These are phyloP conservation scores for Vickermania ingenoplastis DNA, from an alignment of 208 protist species.

Conservation along the genomic window DNA sequence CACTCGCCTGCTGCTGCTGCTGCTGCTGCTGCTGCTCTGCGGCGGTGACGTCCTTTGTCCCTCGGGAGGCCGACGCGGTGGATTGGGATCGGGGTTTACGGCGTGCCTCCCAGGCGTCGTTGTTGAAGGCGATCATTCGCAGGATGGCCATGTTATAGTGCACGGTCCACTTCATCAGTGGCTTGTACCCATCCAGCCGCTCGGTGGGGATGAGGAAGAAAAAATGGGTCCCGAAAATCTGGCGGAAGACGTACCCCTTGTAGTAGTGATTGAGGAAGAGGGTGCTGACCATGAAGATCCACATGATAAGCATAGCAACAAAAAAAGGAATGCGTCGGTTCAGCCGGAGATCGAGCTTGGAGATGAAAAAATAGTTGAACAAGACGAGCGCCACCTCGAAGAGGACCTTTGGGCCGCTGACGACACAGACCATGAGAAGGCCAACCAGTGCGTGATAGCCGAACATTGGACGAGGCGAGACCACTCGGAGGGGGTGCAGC, in stretches of 20 bases:
- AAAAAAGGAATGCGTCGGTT: constrained; percentile 22
- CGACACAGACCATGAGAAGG: constrained; percentile 18
- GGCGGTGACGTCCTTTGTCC: no score
- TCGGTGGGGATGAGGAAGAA: constrained; percentile 4
- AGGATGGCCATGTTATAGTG: constrained; percentile 69
- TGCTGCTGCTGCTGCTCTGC: constrained; percentile 7
- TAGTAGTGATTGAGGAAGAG: constrained; percentile 35
- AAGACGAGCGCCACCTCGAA: constrained; percentile 32
- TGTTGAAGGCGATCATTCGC: constrained; percentile 77
- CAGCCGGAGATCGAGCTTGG: constrained; percentile 4
- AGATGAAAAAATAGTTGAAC: constrained; percentile 31
- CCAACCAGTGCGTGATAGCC: constrained; percentile 30
- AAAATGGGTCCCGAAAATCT: constrained; percentile 29
- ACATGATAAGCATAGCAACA: constrained; percentile 35
- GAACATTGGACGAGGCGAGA: constrained; percentile 15
- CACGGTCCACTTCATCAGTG: constrained; percentile 44
- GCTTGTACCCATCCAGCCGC: background rate
- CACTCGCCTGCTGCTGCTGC: no score
- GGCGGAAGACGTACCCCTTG: constrained; percentile 25
- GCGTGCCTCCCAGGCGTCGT: constrained; percentile 40
- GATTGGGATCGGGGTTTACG: background rate
- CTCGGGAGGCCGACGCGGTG: background rate
- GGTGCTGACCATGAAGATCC: constrained; percentile 23
- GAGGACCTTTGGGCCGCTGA: constrained; percentile 31
- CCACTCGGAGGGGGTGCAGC: no score